Base-by-base conservation (phyloP, 176 grass and related monocot genomes). In the Juncus inflexus region DNA sequence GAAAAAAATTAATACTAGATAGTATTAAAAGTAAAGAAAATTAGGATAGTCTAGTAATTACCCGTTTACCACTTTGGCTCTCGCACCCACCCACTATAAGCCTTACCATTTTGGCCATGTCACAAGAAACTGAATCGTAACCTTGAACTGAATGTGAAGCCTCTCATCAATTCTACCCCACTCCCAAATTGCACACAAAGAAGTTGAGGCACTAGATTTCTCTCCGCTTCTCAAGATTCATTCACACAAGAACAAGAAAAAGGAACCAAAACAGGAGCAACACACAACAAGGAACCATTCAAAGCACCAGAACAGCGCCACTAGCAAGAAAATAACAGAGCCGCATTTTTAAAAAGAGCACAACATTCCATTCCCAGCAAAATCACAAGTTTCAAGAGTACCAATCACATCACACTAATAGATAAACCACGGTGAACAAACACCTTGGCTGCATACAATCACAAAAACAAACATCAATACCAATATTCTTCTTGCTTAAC, bases 311-410 rank as follows among this genome's bases (percentile, higher is more conserved):
- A 15, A 41, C 68, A 42, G 53, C 40, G 50, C 66, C 50, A 52
- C 50, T 12, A 69, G 7, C 65, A 69, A 56, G 56, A 12, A 56
- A 69, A 69, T 28, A 28, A 28, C 19, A 28, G 19, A 69, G 63
- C 37, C 52, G 58, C 68, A 71, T 12, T 71, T 71, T 71, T 55
- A 49, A 59, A 59, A 10, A 67, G 16, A 71, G 36, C 66, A 69
- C 52, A 35, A 69, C 57, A 57, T 59, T 15, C 67, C 55, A 58
- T 71, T 71, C 15, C 53, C 52, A 71, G 39, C 68, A 71, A 71
- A 71, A 71, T 60, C 52, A 71, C 68, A 60, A 71, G 68, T 58
- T 58, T 71, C 68, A 71, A 71, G 68, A 71, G 68, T 71, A 71
- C 67, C 67, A 71, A 52, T 58, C 67, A 71, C 42, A 52, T 58